Evolutionary conservation across 1,284 basidiomycete species (phyloP), one percentile per base, ranked within the genome.

Genomic region (Marasmius oreades): DNA sequence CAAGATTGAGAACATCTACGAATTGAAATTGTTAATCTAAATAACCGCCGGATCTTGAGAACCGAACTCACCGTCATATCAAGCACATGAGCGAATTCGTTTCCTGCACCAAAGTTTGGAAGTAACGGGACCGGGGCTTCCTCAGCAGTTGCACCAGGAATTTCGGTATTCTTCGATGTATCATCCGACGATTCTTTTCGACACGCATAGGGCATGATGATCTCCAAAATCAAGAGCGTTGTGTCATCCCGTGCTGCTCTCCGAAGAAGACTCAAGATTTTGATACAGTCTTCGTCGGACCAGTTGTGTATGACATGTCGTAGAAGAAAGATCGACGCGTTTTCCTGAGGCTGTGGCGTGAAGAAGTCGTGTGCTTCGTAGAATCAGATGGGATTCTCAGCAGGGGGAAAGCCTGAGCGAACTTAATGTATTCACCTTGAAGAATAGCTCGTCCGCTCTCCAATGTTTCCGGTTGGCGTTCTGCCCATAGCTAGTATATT

Each of bases 41-140:
- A 37, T 37, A 14, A 20, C 5, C 16, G n/a, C 20, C 16, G 16
- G 5, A 24, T 20, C 7, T 24, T 16, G n/a, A 31, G 4, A 31
- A 10, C 28, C 5, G 28, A 31, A 61, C 59, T 37, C 51, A 66
- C 66, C 46, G 58, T 57, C 50, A 66, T 59, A 53, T 67, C 64
- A 6, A 61, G 44, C 39, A 62, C 51, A 28, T 66, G 62, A 23
- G 55, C 57, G 56, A 62, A 63, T 20, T 61, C 61, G 31, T 59
- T 63, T 22, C 59, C 58, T 11, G 60, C 58, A 11, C 66, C 66
- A 42, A 59, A 60, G 44, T 66, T 67, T n/a, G 62, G 56, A 0
- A 67, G 53, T 5, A 66, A 55, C 11, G 65, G 64, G 7, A 52
- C 50, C 0, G 66, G 65, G 2, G 62, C 63, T 18, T 57, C 55